Evolutionary conservation across 2,329 filamentous ascomycete genomes (phyloP).

Genomic region (Onygena corvina): DNA sequence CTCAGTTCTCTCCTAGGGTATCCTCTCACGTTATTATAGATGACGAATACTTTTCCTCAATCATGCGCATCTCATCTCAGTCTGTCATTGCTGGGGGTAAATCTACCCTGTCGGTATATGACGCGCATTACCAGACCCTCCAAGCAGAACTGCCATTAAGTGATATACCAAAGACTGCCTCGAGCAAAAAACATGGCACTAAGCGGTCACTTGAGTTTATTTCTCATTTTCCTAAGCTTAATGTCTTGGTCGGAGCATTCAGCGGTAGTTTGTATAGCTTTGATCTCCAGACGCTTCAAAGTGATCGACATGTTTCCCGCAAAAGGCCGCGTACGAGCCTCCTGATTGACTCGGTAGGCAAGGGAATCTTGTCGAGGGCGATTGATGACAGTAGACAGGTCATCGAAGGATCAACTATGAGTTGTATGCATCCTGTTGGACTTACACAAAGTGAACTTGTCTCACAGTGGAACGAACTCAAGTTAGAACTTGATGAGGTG

Average conservation of each 20-base stretch:
- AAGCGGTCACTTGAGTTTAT: slow-evolving; percentile 28
- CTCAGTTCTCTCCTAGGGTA: slow-evolving; percentile 31
- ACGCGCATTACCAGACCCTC: slow-evolving; percentile 37
- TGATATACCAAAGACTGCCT: slow-evolving; percentile 22
- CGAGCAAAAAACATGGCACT: slow-evolving; percentile 15
- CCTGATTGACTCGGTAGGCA: slow-evolving; percentile 33
- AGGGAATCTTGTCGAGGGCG: slow-evolving; percentile 28
- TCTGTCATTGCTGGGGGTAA: slow-evolving; percentile 32
- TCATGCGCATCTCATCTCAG: slow-evolving; percentile 34
- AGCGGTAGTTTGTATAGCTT: slow-evolving; percentile 35
- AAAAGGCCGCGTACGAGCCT: slow-evolving; percentile 32
- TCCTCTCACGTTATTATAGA: slow-evolving; percentile 30
- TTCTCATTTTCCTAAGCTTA: slow-evolving; percentile 35
- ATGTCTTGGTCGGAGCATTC: slow-evolving; percentile 32
- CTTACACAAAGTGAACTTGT: slow-evolving; percentile 24
- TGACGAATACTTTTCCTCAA: slow-evolving; percentile 29
- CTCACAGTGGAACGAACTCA: slow-evolving; percentile 27
- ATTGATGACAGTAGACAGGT: slow-evolving; percentile 22
- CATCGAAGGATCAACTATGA: slow-evolving; percentile 21
- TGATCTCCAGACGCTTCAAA: slow-evolving; percentile 29
- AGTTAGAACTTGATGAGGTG: slow-evolving; percentile 22
- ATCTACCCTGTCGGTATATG: slow-evolving; percentile 35
- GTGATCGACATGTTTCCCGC: slow-evolving; percentile 21
- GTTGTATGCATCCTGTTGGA: slow-evolving; percentile 23
- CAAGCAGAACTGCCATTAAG: slow-evolving; percentile 31